Conservation (phyloP, 148 eudicot genomes). For the Simmondsia chinensis region DNA sequence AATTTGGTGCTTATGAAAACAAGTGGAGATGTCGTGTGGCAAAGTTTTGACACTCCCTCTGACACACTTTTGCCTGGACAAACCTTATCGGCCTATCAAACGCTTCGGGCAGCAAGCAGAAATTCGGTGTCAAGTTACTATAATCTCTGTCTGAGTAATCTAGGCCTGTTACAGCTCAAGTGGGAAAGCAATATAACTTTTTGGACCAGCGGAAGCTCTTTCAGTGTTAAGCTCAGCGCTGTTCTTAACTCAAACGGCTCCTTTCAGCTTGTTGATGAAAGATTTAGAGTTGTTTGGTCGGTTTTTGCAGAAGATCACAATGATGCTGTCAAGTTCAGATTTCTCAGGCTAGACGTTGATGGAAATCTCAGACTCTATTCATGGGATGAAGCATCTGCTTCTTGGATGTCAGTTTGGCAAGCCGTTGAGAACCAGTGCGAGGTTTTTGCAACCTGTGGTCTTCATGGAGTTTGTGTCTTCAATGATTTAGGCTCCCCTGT, state of each 20-base stretch:
- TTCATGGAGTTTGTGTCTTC: conserved; percentile 33
- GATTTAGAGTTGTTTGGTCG: conserved; percentile 34
- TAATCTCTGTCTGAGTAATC: conserved; percentile 21
- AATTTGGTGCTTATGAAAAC: conserved; percentile 38
- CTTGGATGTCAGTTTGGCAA: conserved; percentile 54
- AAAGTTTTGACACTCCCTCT: conserved; percentile 54
- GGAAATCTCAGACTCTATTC: conserved; percentile 60
- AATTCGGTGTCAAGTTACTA: conserved; percentile 49
- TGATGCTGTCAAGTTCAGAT: conserved; percentile 39
- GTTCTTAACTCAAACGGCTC: conserved; percentile 32
- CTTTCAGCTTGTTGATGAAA: conserved; percentile 37
- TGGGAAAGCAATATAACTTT: conserved; percentile 35
- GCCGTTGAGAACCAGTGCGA: conserved; percentile 61
- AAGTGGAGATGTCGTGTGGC: conserved; percentile 39
- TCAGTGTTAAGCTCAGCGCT: conserved; percentile 15
- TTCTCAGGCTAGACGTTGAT: conserved; percentile 54
- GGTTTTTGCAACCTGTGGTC: conserved; percentile 61
- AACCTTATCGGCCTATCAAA: conserved; percentile 20
- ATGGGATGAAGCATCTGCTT: conserved; percentile 29
- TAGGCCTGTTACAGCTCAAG: conserved; percentile 32
- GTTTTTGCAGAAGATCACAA: conserved; percentile 43
- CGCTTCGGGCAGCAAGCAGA: conserved; percentile 41
- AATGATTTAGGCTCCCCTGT: conserved; percentile 22
- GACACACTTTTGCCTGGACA: conserved; percentile 57
- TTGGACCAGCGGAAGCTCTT: conserved; percentile 35